These are phyloP conservation scores for Candida labiduridarum DNA, from an alignment of 1,139 yeast genomes.

Conservation along the genomic window DNA sequence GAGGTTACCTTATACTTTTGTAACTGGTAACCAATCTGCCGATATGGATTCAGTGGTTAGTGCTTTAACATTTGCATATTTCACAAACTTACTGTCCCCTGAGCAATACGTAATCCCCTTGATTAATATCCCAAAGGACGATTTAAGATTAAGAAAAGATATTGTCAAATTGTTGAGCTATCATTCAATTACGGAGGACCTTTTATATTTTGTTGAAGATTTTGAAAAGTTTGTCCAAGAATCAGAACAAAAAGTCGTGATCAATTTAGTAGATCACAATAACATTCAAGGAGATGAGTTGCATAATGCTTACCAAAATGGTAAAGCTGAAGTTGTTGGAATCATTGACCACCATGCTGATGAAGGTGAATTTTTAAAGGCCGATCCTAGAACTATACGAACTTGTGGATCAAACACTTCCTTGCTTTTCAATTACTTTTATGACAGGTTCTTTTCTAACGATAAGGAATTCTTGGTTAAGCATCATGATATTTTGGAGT, in stretches of 20 bases:
- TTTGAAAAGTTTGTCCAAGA: slow-evolving; percentile 25
- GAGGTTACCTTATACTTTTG: slow-evolving; percentile 41
- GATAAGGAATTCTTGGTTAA: slow-evolving; percentile 18
- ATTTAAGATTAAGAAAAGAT: slow-evolving; percentile 71
- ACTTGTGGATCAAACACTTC: slow-evolving; percentile 79
- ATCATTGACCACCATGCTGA: slow-evolving; percentile 90
- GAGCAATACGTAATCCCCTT: slow-evolving; percentile 54
- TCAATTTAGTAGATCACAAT: slow-evolving; percentile 84
- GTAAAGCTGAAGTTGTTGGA: slow-evolving; percentile 46
- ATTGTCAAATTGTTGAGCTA: slow-evolving; percentile 54
- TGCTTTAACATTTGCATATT: slow-evolving; percentile 71
- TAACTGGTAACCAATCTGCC: slow-evolving; percentile 82
- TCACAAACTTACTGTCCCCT: slow-evolving; percentile 26
- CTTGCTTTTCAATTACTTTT: slow-evolving; percentile 68
- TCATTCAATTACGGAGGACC: slow-evolving; percentile 50
- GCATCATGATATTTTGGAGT: slow-evolving; percentile 40
- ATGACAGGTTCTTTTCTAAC: slow-evolving; percentile 22
- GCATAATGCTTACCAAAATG: slow-evolving; percentile 24
- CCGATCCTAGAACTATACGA: slow-evolving; percentile 61
- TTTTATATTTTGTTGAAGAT: slow-evolving; percentile 71
- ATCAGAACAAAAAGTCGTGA: slow-evolving; percentile 25
- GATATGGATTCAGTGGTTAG: slow-evolving; percentile 87
- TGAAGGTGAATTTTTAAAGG: slow-evolving; percentile 50
- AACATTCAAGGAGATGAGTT: slow-evolving; percentile 55
- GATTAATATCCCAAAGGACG: slow-evolving; percentile 68